Percentiles rank a stretch among this genome's conserved stretches.
Evolutionary conservation across 2,329 filamentous ascomycete genomes (phyloP).

Genomic region (Thyridium curvatum): DNA sequence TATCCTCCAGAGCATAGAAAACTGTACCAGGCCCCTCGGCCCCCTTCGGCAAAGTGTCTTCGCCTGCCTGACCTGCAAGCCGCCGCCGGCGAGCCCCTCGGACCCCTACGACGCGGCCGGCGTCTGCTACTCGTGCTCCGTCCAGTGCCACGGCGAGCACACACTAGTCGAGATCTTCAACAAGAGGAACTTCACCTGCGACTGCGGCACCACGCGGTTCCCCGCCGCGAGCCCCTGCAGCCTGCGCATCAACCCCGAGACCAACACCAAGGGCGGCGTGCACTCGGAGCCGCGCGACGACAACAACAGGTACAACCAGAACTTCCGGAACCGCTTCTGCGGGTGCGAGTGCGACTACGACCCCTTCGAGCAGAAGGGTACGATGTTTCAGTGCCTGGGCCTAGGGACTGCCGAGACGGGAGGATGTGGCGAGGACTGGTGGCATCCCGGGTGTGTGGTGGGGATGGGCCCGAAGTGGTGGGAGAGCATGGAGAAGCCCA

Average conservation of each 20-base stretch:
- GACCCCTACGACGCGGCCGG: constrained; percentile 69
- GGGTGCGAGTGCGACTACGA: constrained; percentile 85
- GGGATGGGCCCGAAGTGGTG: constrained; percentile 71
- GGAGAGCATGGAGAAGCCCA: constrained; percentile 38
- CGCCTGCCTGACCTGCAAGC: constrained; percentile 90
- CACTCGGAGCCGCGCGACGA: constrained; percentile 66
- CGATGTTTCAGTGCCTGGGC: constrained; percentile 96
- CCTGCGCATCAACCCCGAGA: constrained; percentile 65
- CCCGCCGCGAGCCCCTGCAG: constrained; percentile 65
- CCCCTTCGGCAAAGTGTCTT: constrained; percentile 84
- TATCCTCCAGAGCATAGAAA: constrained; percentile 71
- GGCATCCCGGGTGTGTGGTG: constrained; percentile 87
- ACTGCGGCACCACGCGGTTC: constrained; percentile 85
- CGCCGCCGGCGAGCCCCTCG: constrained; percentile 57
- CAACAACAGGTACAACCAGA: constrained; percentile 89
- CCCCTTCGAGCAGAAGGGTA: constrained; percentile 82
- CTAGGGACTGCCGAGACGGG: constrained; percentile 73
- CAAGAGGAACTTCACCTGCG: constrained; percentile 93
- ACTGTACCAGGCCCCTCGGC: constrained; percentile 86
- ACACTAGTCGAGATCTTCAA: constrained; percentile 91
- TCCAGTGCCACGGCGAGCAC: constrained; percentile 94
- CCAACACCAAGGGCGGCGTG: constrained; percentile 70
- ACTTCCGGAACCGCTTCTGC: constrained; percentile 90
- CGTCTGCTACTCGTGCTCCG: constrained; percentile 93
- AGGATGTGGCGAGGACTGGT: constrained; percentile 96